These are phyloP conservation scores for Monilinia fructicola DNA, from an alignment of 2,329 filamentous ascomycete genomes.

Conservation along the genomic window DNA sequence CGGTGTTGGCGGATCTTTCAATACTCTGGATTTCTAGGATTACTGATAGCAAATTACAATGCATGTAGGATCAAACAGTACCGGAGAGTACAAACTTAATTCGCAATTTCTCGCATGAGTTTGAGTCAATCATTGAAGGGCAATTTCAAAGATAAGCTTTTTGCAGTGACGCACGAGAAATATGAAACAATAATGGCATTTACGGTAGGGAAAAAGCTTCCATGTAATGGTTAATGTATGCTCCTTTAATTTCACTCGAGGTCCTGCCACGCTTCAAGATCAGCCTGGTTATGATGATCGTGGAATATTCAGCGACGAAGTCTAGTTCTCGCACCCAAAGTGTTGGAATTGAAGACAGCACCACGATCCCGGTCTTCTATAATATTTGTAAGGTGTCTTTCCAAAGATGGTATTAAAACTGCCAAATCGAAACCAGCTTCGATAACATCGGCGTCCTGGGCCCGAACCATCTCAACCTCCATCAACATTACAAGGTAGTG, in stretches of 20 bases:
- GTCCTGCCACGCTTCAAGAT: not conserved
- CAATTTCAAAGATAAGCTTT: accelerated
- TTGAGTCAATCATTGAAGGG: not conserved
- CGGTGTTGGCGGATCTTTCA: too few species aligned
- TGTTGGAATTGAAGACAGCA: not conserved
- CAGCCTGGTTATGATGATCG: not conserved
- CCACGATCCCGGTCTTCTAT: accelerated
- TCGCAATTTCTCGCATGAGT: not conserved
- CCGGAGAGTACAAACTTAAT: not conserved
- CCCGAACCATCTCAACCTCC: not conserved
- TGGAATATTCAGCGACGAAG: not conserved
- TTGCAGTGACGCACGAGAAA: too few species aligned
- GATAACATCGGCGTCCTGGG: not conserved
- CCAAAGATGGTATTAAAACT: not conserved
- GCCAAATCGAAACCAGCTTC: not conserved
- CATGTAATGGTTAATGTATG: not conserved
- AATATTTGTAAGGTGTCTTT: not conserved
- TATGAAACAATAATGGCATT: not conserved
- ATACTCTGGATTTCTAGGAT: not conserved
- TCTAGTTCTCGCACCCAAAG: not conserved
- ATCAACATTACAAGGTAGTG: not conserved
- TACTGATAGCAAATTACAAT: too few species aligned
- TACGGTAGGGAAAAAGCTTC: too few species aligned
- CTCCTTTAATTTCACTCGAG: not conserved
- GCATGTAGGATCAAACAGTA: not conserved